Evolutionary conservation across 768 basidiomycete genomes (phyloP).

Genomic region (Psilocybe subaeruginosa): DNA sequence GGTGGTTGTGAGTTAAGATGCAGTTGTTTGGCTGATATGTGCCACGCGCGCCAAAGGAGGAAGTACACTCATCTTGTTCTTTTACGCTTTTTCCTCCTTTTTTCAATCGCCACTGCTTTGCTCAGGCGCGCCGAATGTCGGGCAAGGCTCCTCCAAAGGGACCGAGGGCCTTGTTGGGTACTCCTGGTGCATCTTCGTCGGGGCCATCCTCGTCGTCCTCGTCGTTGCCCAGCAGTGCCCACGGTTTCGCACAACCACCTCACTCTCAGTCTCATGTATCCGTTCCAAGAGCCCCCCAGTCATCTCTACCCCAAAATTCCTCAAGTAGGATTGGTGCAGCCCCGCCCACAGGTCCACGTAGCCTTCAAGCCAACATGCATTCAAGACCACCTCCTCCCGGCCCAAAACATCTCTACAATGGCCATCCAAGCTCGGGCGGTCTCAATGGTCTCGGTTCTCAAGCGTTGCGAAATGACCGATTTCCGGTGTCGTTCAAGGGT

Average conservation of each 20-base stretch:
- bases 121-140: slow-evolving; percentile 50
- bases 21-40: slow-evolving; percentile 29
- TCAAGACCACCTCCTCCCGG: slow-evolving; percentile 30
- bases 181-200: slow-evolving; percentile 19
- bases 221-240: too few relatives aligned
- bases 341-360: slow-evolving; percentile 71
- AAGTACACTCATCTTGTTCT: slow-evolving; percentile 24
- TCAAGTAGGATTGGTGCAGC: slow-evolving; percentile 50
- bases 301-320: slow-evolving; percentile 14
- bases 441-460: slow-evolving; percentile 23
- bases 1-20: slow-evolving; percentile 23
- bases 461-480: slow-evolving; percentile 31
- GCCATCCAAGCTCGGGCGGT: slow-evolving; percentile 19
- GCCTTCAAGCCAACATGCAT: slow-evolving; percentile 46
- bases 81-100: slow-evolving; percentile 17
- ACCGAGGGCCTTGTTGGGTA: slow-evolving; percentile 66
- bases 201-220: too few relatives aligned
- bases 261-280: slow-evolving; percentile 13
- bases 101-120: not conserved
- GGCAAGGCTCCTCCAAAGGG: slow-evolving; percentile 79
- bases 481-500: slow-evolving; percentile 40
- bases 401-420: slow-evolving; percentile 49
- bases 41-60: slow-evolving; percentile 28
- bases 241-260: not conserved
- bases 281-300: too few relatives aligned